phyloP scores from a whole-genome alignment of 192 early-diverging fungal species.

The Coemansia sp. region DNA sequence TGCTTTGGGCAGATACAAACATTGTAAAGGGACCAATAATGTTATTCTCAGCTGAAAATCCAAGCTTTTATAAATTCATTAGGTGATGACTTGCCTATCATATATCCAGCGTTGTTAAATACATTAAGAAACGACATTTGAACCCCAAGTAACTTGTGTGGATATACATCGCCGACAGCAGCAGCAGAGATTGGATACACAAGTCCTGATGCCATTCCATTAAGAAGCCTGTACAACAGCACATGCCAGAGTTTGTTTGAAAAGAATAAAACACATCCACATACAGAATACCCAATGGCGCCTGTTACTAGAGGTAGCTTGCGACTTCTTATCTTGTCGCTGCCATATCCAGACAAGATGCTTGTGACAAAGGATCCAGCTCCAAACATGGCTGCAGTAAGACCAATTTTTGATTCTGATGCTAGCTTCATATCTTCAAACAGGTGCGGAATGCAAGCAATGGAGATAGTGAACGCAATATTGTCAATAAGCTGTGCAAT shows the following conservation, averaged over 20 bases:
- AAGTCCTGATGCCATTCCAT: constrained; percentile 45
- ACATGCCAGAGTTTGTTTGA: constrained; percentile 41
- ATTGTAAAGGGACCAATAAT: too few species aligned
- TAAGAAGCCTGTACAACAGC: constrained; percentile 35
- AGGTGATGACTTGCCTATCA: constrained; percentile 17
- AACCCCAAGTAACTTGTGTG: constrained; percentile 37
- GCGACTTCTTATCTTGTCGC: constrained; percentile 35
- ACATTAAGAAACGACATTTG: constrained; percentile 37
- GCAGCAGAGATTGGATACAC: constrained; percentile 34
- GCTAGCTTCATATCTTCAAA: constrained; percentile 49
- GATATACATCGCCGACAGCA: constrained; percentile 40
- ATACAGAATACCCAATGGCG: constrained; percentile 18
- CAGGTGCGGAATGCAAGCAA: constrained; percentile 45
- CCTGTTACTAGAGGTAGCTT: constrained; percentile 39
- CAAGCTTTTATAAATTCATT: neutral
- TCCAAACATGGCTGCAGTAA: constrained; percentile 42
- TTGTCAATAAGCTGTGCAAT: constrained; percentile 37
- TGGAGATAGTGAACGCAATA: constrained; percentile 35
- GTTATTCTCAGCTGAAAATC: too few species aligned
- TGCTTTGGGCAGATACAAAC: neutral
- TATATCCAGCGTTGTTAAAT: constrained; percentile 36
- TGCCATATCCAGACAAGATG: constrained; percentile 30
- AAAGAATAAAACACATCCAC: constrained; percentile 33
- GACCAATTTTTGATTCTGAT: constrained; percentile 32
- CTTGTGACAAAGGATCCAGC: constrained; percentile 39